Evolutionary conservation across 441 rosid genomes (phyloP), one percentile per base, ranked within the genome.

Genomic region (Lepidium campestre): DNA sequence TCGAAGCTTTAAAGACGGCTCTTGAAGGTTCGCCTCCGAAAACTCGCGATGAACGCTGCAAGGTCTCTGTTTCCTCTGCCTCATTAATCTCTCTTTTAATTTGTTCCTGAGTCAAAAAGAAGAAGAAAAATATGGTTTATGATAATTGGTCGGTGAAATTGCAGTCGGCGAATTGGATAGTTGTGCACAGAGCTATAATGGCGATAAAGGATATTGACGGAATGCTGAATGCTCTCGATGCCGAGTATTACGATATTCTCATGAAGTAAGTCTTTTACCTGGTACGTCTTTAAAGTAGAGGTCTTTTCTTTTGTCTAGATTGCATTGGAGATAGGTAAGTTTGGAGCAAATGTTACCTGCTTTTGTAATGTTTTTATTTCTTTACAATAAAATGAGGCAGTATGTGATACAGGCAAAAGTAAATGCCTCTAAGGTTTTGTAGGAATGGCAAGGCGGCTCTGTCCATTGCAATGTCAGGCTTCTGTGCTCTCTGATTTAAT

Each of bases 111-210:
- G 44, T 31, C 17, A 15, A 31, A 18, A 36, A 6, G 1, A 5
- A 5, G 7, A 32, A 31, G 9, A 8, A 29, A 22, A 3, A n/a
- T 41, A 18, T 55, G 22, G 13, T 67, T 42, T 47, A 29, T 32
- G 5, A 25, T 4, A 35, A 55, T n/a, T 45, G 39, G 57, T 25
- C 40, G 50, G 50, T 45, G n/a, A 29, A 35, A 35, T 35, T 70
- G 71, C 81, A 91, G 97, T 91, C 97, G 4, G 97, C 97, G 19
- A 93, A 85, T 77, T 93, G 96, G 97, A 87, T 89, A 48, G 88
- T 78, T 61, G 93, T 91, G 63, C 99, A 93, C 71, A 79, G 97
- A 81, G 96, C 96, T 13, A 35, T 93, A 27, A 91, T 93, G 97
- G 93, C 96, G 20, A 87, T 93, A 20, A 91, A 83, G 75, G 97